These are phyloP conservation scores for Stemphylium lycopersici DNA, from an alignment of 2,329 filamentous ascomycete species.

Conservation along the genomic window DNA sequence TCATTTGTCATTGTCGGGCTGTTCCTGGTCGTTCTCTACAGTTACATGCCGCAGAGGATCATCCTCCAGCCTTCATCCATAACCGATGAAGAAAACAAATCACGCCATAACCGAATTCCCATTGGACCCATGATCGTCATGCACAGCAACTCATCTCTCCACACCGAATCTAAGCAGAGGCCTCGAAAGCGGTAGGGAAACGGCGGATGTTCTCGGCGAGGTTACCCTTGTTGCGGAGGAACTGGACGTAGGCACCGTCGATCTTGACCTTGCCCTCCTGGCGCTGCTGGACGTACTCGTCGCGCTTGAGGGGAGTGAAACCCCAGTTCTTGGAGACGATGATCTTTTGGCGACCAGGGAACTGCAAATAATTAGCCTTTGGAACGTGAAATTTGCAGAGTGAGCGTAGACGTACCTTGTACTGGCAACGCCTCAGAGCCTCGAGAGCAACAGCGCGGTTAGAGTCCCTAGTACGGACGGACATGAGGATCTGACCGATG, in stretches of 20 bases:
- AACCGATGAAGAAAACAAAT: conserved; percentile 44
- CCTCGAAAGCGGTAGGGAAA: conserved; percentile 88
- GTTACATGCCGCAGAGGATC: conserved; percentile 29
- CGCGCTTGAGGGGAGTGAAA: conserved; percentile 96
- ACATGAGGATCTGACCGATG: conserved; percentile 99
- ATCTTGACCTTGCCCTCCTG: conserved; percentile 91
- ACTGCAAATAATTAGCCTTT: conserved; percentile 49
- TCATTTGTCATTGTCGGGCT: conserved; percentile 45
- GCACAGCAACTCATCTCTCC: conserved; percentile 26
- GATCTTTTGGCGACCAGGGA: conserved; percentile 99
- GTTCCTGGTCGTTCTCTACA: conserved; percentile 39
- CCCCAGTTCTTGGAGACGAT: conserved; percentile 99
- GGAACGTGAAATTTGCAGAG: neutral
- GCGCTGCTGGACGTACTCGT: conserved; percentile 97
- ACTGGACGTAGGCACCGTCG: conserved; percentile 99
- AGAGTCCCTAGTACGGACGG: conserved; percentile 93
- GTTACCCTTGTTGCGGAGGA: conserved; percentile 91
- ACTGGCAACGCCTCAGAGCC: conserved; percentile 98
- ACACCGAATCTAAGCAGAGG: conserved; percentile 40
- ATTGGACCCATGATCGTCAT: conserved; percentile 42
- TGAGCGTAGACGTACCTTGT: conserved; percentile 67
- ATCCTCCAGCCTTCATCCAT: conserved; percentile 41
- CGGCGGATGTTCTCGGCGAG: conserved; percentile 87
- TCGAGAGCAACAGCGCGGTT: conserved; percentile 93
- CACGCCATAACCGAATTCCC: conserved; percentile 48